Conservation (phyloP, 2,329 filamentous ascomycete genomes). For the Rutstroemia sydowiana region DNA sequence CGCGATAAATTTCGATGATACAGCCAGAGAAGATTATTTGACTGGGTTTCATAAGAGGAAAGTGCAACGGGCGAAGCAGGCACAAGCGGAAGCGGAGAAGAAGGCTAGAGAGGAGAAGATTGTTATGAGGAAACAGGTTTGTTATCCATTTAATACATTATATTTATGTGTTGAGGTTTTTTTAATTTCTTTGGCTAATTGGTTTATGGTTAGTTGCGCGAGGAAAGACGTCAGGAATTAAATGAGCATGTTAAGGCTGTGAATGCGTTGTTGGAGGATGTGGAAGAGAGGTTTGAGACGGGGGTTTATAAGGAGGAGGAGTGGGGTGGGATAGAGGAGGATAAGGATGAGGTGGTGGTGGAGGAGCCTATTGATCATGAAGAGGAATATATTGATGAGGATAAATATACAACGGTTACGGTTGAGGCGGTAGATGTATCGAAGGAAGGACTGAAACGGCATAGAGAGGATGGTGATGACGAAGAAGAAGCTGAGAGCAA, state of each 20-base stretch:
- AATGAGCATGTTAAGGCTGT: slow-evolving; percentile 75
- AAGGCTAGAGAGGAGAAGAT: slow-evolving; percentile 72
- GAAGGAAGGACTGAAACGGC: slow-evolving; percentile 61
- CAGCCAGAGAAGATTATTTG: slow-evolving; percentile 76
- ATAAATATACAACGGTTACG: slow-evolving; percentile 90
- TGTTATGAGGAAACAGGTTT: slow-evolving; percentile 66
- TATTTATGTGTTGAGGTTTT: neutral
- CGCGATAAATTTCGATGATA: slow-evolving; percentile 78
- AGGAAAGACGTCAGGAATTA: slow-evolving; percentile 74
- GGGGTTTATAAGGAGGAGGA: slow-evolving; percentile 37
- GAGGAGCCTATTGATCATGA: slow-evolving; percentile 59
- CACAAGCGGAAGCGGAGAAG: slow-evolving; percentile 73
- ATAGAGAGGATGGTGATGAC: slow-evolving; percentile 31
- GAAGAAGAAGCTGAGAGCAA: slow-evolving; percentile 31
- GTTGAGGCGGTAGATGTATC: slow-evolving; percentile 82
- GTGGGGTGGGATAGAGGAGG: slow-evolving; percentile 57
- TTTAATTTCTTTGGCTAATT: slow-evolving; percentile 10
- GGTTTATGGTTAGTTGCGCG: slow-evolving; percentile 56
- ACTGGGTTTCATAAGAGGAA: slow-evolving; percentile 98
- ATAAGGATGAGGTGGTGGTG: slow-evolving; percentile 23
- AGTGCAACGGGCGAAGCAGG: slow-evolving; percentile 72
- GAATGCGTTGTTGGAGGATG: slow-evolving; percentile 42
- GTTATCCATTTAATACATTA: slow-evolving; percentile 19
- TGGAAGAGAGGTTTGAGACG: slow-evolving; percentile 27
- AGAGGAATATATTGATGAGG: slow-evolving; percentile 93